Evolutionary conservation across 495 filamentous ascomycete species (phyloP).

Genomic region (Glonium stellatum): DNA sequence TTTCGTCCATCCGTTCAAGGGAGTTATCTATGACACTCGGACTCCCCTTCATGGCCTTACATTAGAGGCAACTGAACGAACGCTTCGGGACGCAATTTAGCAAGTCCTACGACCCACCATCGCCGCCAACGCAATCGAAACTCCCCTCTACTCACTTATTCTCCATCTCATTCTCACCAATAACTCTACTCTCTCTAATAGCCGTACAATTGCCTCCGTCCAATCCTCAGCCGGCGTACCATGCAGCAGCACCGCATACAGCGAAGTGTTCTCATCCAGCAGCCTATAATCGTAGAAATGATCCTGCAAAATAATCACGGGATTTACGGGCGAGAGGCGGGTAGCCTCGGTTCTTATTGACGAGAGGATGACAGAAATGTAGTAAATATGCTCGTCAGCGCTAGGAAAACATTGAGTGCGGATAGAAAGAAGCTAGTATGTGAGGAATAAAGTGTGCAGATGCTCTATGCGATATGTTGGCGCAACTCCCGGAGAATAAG

Average conservation of each 20-base stretch:
- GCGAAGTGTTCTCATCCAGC: not conserved
- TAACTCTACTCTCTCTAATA: conserved; percentile 1
- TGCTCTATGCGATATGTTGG: not conserved
- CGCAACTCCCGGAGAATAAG: not conserved
- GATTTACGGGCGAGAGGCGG: not conserved
- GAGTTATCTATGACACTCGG: too few species aligned
- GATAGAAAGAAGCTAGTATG: not conserved
- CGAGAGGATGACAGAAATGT: not conserved
- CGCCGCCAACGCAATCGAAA: not conserved
- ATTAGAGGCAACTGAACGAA: too few species aligned
- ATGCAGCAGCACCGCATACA: not conserved
- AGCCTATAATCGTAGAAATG: not conserved
- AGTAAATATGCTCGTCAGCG: not conserved
- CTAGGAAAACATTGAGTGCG: not conserved
- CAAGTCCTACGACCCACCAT: not conserved
- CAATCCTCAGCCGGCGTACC: not conserved
- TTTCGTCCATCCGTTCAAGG: too few species aligned
- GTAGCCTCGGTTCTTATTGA: not conserved
- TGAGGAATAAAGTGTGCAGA: not conserved
- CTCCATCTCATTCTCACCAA: not conserved
- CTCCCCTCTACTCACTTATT: not conserved
- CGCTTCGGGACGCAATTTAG: too few species aligned
- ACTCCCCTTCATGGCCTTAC: too few species aligned
- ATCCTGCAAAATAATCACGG: not conserved
- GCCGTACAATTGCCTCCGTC: not conserved